phyloP scores from a whole-genome alignment of 2,329 filamentous ascomycete species.

The Cordyceps militaris region DNA sequence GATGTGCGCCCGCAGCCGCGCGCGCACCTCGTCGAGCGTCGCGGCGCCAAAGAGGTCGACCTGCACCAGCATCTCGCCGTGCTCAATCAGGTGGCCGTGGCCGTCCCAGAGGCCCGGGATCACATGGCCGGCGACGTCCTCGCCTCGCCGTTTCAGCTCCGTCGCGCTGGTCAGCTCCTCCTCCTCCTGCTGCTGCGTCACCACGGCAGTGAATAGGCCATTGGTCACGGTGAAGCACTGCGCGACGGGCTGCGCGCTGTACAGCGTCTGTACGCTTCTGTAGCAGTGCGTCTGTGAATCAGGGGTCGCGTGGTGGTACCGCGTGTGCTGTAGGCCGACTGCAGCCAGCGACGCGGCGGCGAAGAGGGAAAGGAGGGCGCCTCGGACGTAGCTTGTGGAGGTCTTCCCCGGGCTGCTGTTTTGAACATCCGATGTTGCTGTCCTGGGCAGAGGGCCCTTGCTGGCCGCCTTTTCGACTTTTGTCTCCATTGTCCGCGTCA shows the following conservation, averaged over 20 bases:
- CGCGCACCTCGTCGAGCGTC: slow-evolving; percentile 48
- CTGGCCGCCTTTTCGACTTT: not conserved
- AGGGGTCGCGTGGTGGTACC: not conserved
- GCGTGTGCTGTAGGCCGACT: not conserved
- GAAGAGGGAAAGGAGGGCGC: not conserved
- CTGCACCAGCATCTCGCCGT: slow-evolving; percentile 60
- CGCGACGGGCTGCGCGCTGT: slow-evolving; percentile 29
- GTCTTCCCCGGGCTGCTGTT: not conserved
- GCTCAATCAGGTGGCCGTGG: slow-evolving; percentile 59
- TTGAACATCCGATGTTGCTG: not conserved
- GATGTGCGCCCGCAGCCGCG: slow-evolving; percentile 46
- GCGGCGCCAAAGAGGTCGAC: slow-evolving; percentile 55
- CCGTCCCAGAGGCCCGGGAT: slow-evolving; percentile 66
- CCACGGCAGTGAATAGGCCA: slow-evolving; percentile 45
- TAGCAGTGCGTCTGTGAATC: slow-evolving; percentile 32
- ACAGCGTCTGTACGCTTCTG: slow-evolving; percentile 30
- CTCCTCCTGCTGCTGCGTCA: slow-evolving; percentile 20
- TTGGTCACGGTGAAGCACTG: slow-evolving; percentile 50
- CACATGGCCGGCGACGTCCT: slow-evolving; percentile 38
- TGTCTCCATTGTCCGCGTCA: not conserved
- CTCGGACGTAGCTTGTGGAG: not conserved
- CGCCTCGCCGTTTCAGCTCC: slow-evolving; percentile 16
- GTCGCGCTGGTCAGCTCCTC: slow-evolving; percentile 21
- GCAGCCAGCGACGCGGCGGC: not conserved
- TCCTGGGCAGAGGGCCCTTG: not conserved